Conservation (phyloP, 1,284 basidiomycete species). For the Ustilago sp. region DNA sequence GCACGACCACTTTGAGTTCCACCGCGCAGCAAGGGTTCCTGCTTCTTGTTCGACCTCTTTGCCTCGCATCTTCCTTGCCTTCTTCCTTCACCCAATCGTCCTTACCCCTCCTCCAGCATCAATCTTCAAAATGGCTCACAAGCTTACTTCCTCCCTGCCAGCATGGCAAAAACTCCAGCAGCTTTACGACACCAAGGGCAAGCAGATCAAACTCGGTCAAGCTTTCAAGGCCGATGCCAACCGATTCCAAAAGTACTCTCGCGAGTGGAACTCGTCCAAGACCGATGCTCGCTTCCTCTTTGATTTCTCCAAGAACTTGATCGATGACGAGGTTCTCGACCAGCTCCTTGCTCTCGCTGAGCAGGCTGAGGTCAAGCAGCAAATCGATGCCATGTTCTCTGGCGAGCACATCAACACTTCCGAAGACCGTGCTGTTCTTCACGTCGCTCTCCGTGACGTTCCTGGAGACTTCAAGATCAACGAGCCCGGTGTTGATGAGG, state of each 20-base stretch:
- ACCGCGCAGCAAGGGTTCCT: not conserved
- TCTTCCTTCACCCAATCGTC: slow-evolving; percentile 8
- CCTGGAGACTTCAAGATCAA: slow-evolving; percentile 75
- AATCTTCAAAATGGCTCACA: slow-evolving; percentile 42
- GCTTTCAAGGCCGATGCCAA: slow-evolving; percentile 88
- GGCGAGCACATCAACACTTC: slow-evolving; percentile 99
- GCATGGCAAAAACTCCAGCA: slow-evolving; percentile 91
- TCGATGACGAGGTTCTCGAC: slow-evolving; percentile 82
- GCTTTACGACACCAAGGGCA: slow-evolving; percentile 81
- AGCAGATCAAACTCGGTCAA: slow-evolving; percentile 85
- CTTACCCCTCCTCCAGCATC: not conserved
- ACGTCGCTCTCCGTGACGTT: slow-evolving; percentile 92
- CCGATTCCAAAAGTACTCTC: slow-evolving; percentile 88
- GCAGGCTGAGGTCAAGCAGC: slow-evolving; percentile 86
- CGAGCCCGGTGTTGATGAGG: slow-evolving; percentile 85
- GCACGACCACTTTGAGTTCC: not conserved
- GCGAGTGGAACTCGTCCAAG: slow-evolving; percentile 76
- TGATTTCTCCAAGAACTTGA: slow-evolving; percentile 96
- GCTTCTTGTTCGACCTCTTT: not conserved
- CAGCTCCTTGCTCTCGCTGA: slow-evolving; percentile 82
- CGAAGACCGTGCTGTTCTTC: slow-evolving; percentile 94
- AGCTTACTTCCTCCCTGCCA: slow-evolving; percentile 67
- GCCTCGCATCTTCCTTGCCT: slow-evolving; percentile 6
- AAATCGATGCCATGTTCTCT: slow-evolving; percentile 91
- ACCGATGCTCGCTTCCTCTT: slow-evolving; percentile 84